Evolutionary conservation across 768 basidiomycete genomes (phyloP), one percentile per base, ranked within the genome.

Genomic region (Rhodosporidiobolus sp.): DNA sequence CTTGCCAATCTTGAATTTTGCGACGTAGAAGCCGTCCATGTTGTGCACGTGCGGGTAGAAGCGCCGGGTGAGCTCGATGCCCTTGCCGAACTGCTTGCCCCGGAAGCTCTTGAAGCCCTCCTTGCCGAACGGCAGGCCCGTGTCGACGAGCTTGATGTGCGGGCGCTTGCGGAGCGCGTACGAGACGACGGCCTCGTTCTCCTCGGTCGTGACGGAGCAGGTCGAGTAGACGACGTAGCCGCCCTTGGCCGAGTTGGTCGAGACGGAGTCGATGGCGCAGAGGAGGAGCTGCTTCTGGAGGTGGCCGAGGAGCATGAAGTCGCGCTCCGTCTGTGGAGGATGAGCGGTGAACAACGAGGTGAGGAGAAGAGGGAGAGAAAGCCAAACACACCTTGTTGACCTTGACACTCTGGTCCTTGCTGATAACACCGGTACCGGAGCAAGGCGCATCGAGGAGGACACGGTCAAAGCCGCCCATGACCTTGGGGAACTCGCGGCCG

Each of bases 21-120:
- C 95, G 66, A 98, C 94, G 81, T 86, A 99, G 86, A 99, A 99
- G 10, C 96, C 96, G 80, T 99, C 96, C 94, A 98, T 96, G 82
- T 99, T 99, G 83, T 97, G 94, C 77, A 96, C 72, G 49, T 78
- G 77, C 52, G 78, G 82, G 60, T 94, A 95, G 81, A 93, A 95
- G 72, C 96, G 84, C 76, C 93, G 84, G 28, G 96, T 96, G 75
- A 95, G 82, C 73, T 83, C 85, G 78, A 99, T 80, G 74, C 86
- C 90, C 46, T 89, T 85, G 80, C 88, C 85, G 83, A 98, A 98
- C 43, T 82, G 86, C 85, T 94, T 98, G 30, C 95, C 96, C 63
- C 92, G 88, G 84, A 88, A 98, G 71, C 86, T 87, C 45, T 88
- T 90, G 82, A 89, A 97, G 11, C 96, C 96, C 80, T 92, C 90